Evolutionary conservation across 169 alveolate species (phyloP).

Genomic region (Cryptosporidium meleagridis): DNA sequence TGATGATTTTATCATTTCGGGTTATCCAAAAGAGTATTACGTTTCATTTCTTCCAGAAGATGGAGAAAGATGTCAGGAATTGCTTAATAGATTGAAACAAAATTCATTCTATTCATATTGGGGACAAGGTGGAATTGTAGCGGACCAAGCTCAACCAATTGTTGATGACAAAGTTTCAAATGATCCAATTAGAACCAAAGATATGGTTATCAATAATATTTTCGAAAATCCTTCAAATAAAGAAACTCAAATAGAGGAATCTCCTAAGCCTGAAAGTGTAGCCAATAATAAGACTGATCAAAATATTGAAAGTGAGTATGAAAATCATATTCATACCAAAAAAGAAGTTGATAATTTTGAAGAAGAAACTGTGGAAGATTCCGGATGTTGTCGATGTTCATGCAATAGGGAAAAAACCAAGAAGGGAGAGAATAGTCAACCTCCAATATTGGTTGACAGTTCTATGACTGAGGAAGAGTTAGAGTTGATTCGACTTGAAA

Average conservation of each 20-base stretch:
- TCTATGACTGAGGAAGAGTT: not conserved
- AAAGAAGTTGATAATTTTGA: not conserved
- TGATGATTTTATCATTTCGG: constrained; percentile 1
- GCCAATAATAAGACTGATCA: not conserved
- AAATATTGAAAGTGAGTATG: not conserved
- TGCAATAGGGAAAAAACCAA: not conserved
- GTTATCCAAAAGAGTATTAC: constrained; percentile 26
- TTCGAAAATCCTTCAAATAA: not conserved
- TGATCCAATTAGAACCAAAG: constrained; percentile 46
- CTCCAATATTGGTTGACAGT: not conserved
- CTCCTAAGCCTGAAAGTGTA: constrained; percentile 7
- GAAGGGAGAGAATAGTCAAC: not conserved
- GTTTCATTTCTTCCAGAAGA: constrained; percentile 43
- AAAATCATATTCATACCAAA: not conserved
- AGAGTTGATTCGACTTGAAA: constrained; percentile 11
- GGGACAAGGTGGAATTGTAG: constrained; percentile 75
- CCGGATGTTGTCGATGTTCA: not conserved
- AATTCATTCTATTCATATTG: constrained; percentile 75
- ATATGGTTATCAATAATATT: not conserved
- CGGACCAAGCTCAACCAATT: constrained; percentile 77
- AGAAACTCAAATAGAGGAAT: constrained; percentile 32
- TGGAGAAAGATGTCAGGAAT: constrained; percentile 52
- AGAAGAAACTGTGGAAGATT: not conserved
- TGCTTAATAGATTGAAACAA: constrained; percentile 75
- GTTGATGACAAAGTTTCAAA: constrained; percentile 77